Evolutionary conservation across 2,329 filamentous ascomycete species (phyloP), one percentile per base, ranked within the genome.

Genomic region (Curvularia eragrostidis): DNA sequence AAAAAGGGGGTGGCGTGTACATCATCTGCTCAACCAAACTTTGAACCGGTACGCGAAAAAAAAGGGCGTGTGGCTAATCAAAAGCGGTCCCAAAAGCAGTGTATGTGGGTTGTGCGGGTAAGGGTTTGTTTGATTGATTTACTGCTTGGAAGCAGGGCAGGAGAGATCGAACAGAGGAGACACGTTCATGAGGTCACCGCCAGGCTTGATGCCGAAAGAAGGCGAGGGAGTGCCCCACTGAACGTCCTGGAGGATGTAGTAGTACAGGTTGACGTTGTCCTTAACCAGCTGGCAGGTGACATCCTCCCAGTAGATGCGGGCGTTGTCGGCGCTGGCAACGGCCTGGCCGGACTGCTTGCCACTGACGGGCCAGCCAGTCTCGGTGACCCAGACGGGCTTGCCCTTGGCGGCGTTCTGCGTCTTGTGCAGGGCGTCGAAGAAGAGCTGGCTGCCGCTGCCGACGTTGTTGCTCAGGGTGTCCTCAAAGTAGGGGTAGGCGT

Each of bases 401-500:
- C 85, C 85, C 34, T 83, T 80, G 34, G 85, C 83, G 43, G 82
- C 87, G 15, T 73, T 77, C 61, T 84, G 76, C 32, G 89, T 91
- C 58, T 83, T 81, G 48, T 82, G 78, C 38, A 90, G 81, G 15
- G 91, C 88, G 13, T 84, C 82, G 71, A 88, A 81, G 82, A 96
- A 95, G 49, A 93, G 85, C 18, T 76, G 68, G 70, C 86, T 85
- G 68, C 83, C 88, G 62, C 87, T 82, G 1, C 80, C 81, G 69
- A 96, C 88, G 68, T 77, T 78, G 80, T 78, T 78, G 32, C 62
- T 70, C 61, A 72, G 73, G 7, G 86, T 89, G 68, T 83, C 84
- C 80, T 96, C 87, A 80, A 89, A 96, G 83, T 93, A 96, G 19
- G 91, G 85, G 76, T 95, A 96, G 18, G 88, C 89, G 74, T 96